phyloP scores from a whole-genome alignment of 176 grass and related monocot genomes.

The Echinochloa phyllopogon region DNA sequence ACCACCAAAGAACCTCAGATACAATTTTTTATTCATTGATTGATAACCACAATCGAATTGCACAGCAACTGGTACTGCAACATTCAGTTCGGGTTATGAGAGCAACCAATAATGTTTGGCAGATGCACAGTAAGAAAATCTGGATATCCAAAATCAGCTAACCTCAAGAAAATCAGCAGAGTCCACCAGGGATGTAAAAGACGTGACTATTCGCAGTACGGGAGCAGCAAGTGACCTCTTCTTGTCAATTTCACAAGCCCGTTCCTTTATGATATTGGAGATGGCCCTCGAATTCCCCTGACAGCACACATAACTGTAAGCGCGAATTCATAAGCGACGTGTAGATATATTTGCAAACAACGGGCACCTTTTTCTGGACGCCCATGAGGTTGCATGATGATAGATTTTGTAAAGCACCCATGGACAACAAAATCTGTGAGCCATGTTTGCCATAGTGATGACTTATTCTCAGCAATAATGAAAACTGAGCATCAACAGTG shows the following conservation, averaged over 20 bases:
- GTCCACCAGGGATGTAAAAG: constrained; percentile 82
- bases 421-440: constrained; percentile 87
- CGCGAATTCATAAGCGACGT: constrained; percentile 11
- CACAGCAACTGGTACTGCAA: neutral
- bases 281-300: constrained; percentile 65
- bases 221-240: constrained; percentile 75
- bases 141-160: constrained; percentile 35
- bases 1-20: neutral
- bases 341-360: constrained; percentile 15
- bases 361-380: constrained; percentile 65
- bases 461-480: constrained; percentile 89
- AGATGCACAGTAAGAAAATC: constrained; percentile 35
- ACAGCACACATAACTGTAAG: constrained; percentile 37
- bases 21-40: neutral
- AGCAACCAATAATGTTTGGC: neutral
- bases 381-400: constrained; percentile 69
- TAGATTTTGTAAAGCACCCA: constrained; percentile 89
- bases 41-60: neutral
- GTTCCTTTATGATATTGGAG: constrained; percentile 58
- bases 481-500: constrained; percentile 84
- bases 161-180: constrained; percentile 91
- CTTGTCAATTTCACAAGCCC: constrained; percentile 62
- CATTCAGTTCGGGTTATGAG: neutral
- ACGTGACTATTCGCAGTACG: constrained; percentile 82
- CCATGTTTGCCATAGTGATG: constrained; percentile 88